Evolutionary conservation across 495 filamentous ascomycete species (phyloP).

Genomic region (Melanomma pulvis-pyrius): DNA sequence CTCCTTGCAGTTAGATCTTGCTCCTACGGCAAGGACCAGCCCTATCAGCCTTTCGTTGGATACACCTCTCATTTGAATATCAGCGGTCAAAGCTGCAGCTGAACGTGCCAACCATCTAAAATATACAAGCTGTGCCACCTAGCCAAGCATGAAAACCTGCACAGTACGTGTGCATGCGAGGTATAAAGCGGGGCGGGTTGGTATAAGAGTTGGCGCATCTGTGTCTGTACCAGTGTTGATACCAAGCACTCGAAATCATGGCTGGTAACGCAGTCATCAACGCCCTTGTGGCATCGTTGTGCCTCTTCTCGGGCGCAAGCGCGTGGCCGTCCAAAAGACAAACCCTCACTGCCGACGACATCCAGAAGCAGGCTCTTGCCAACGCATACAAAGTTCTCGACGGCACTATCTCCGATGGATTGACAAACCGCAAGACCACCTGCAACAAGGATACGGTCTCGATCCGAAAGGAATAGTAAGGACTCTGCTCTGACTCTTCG

Average conservation of each 20-base stretch:
- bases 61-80: not conserved
- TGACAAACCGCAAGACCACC: slow-evolving; percentile 7
- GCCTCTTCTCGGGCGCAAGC: slow-evolving; percentile 21
- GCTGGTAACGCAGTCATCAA: slow-evolving; percentile 20
- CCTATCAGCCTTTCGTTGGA: not conserved
- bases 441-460: slow-evolving; percentile 29
- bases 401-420: slow-evolving; percentile 29
- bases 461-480: slow-evolving; percentile 36
- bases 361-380: slow-evolving; percentile 25
- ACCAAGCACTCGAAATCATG: slow-evolving; percentile 5
- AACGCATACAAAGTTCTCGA: slow-evolving; percentile 32
- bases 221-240: not conserved
- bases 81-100: not conserved
- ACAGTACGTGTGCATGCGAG: not conserved
- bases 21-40: not conserved
- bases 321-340: slow-evolving; percentile 21
- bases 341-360: slow-evolving; percentile 23
- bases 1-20: not conserved
- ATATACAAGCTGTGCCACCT: slow-evolving; percentile 16
- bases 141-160: not conserved
- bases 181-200: slow-evolving; percentile 24
- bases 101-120: slow-evolving; percentile 24
- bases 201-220: not conserved
- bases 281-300: slow-evolving; percentile 28
- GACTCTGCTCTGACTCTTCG: not conserved